phyloP scores from a whole-genome alignment of 345 rosid species.

The Eucalyptus coolabah region DNA sequence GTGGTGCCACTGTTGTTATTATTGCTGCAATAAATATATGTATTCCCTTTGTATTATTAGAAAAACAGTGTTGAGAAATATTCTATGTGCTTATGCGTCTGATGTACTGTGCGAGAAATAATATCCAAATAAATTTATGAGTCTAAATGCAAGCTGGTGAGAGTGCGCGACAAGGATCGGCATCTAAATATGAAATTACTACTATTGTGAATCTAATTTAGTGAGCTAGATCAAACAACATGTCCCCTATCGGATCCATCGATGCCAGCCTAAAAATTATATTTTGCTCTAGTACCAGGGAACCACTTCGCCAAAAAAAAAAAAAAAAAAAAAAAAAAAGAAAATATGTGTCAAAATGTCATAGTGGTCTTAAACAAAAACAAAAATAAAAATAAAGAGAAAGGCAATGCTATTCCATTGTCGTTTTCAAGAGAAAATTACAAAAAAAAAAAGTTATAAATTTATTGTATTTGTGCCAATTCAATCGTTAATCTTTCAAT shows the following conservation, averaged over 20 bases:
- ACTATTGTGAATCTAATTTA: not conserved
- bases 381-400: too few relatives aligned
- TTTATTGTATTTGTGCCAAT: too few relatives aligned
- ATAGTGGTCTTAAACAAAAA: not conserved
- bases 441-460: too few relatives aligned
- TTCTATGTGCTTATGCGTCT: not conserved
- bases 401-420: not conserved
- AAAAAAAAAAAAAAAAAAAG: rapidly evolving
- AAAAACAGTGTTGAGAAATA: not conserved
- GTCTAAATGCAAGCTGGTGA: not conserved
- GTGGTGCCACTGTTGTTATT: not conserved
- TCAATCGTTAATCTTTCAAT: rapidly evolving
- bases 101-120: not conserved
- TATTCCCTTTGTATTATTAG: not conserved
- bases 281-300: not conserved
- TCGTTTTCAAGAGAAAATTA: too few relatives aligned
- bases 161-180: not conserved
- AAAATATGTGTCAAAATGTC: not conserved
- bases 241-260: not conserved
- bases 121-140: not conserved
- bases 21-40: not conserved
- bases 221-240: not conserved
- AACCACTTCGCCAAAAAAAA: not conserved
- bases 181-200: not conserved
- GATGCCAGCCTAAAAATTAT: not conserved